Evolutionary conservation across 768 basidiomycete species (phyloP).

Genomic region (Termitomyces sp.): DNA sequence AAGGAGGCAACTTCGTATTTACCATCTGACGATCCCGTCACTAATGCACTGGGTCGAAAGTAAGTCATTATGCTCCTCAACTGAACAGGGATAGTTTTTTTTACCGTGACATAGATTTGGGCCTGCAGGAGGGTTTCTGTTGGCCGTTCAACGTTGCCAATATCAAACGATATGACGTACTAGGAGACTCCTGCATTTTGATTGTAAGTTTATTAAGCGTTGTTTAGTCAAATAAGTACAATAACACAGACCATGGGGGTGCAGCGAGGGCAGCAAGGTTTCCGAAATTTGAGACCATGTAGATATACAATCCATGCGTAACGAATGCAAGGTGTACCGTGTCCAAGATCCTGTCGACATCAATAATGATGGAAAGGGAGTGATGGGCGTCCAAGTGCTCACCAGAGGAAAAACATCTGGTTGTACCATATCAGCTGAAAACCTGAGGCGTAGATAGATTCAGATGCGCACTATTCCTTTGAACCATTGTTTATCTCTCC

Average conservation of each 20-base stretch:
- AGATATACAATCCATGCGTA: constrained; percentile 6
- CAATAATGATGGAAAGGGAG: background rate
- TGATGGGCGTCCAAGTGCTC: background rate
- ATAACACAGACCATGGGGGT: constrained; percentile 3
- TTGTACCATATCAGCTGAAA: background rate
- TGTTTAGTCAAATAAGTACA: too few species aligned
- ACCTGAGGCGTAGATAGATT: background rate
- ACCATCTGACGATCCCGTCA: constrained; percentile 28
- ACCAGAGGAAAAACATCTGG: constrained; percentile 9
- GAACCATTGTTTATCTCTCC: constrained; percentile 4
- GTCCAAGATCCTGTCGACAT: constrained; percentile 4
- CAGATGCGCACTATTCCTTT: constrained; percentile 5
- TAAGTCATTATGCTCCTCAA: background rate
- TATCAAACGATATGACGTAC: constrained; percentile 5
- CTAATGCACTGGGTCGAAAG: constrained; percentile 13
- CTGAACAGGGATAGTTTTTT: background rate
- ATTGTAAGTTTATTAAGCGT: background rate
- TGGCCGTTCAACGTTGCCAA: background rate
- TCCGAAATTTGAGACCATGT: constrained; percentile 9
- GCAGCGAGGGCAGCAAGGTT: background rate
- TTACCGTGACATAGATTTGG: constrained; percentile 12
- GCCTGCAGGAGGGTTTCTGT: background rate
- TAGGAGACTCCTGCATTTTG: constrained; percentile 6
- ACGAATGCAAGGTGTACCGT: constrained; percentile 7
- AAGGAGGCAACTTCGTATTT: background rate